Base-by-base conservation (phyloP, 495 filamentous ascomycete genomes). In the Trichoderma reesei region DNA sequence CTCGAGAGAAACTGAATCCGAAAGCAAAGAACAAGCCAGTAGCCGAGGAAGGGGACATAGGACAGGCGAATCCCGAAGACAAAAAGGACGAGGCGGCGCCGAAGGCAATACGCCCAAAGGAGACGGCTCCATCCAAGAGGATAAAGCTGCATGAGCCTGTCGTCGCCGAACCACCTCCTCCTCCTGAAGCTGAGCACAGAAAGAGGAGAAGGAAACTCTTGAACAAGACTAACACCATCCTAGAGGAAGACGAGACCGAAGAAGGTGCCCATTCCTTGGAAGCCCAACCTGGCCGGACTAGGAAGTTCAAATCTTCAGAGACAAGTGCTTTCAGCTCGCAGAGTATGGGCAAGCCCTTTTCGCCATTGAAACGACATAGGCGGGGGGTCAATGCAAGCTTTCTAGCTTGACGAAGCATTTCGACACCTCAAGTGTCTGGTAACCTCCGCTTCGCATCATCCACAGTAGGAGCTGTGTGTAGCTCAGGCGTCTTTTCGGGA, bases 331-430 rank as follows among this genome's bases (percentile, higher is more conserved):
- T 70, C 61, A 79, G 71, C 41, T 72, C 76, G 51, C 1, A 75
- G 74, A 63, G 73, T 71, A 5, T 75, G 82, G 65, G 71, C 76
- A 62, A 74, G 77, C 34, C 51, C 4, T 95, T 96, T 72, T 90
- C 87, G 42, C 92, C 92, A 6, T 73, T 96, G 63, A 96, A 96
- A 77, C 85, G 82, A 74, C 87, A 94, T 67, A 85, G 84, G 68
- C 88, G 83, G 71, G 75, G 76, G 59, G 76, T 80, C 14, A 76
- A 77, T 46, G 80, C 81, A 68, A 83, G 81, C 66, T 82, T 84
- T 65, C 70, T 83, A 64, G 80, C 71, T 60, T 83, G 74, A 63
- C 26, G 41, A 39, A 18, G 18, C 9, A 8, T n/a, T 26, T 20
- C n/a, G 3, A 5, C 6, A 44, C 16, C 16, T n/a, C 44, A 48